phyloP scores from a whole-genome alignment of 768 basidiomycete genomes.

The Strobilomyces confusus region DNA sequence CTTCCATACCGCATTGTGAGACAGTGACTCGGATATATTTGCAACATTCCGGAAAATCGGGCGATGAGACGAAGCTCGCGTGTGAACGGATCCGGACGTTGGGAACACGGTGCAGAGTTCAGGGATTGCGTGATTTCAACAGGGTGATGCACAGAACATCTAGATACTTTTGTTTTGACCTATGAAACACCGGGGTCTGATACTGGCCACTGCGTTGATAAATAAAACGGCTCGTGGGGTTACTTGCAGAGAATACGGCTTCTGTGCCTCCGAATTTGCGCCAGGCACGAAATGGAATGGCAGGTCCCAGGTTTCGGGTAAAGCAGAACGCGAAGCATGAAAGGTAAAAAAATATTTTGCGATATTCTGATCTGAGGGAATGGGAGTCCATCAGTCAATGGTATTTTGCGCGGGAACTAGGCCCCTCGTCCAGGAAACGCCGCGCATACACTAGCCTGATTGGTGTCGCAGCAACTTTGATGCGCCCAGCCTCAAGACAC shows the following conservation, averaged over 20 bases:
- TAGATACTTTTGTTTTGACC: not conserved
- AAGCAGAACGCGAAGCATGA: conserved; percentile 11
- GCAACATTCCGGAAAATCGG: conserved; percentile 9
- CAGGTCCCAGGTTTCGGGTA: not conserved
- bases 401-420: conserved; percentile 21
- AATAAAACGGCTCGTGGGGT: not conserved
- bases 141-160: not conserved
- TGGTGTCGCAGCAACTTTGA: conserved; percentile 6
- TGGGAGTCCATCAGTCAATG: conserved; percentile 6
- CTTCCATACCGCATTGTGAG: conserved; percentile 19
- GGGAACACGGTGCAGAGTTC: conserved; percentile 14
- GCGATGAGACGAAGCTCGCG: conserved; percentile 5
- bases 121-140: conserved; percentile 12
- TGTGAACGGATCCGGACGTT: conserved; percentile 21
- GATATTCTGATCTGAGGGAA: conserved; percentile 1
- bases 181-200: not conserved
- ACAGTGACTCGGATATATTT: conserved; percentile 20
- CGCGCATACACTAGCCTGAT: conserved; percentile 6
- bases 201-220: not conserved
- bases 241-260: not conserved
- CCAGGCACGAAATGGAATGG: conserved; percentile 1
- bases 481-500: conserved; percentile 21
- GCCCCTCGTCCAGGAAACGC: conserved; percentile 4
- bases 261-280: conserved; percentile 6
- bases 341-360: conserved; percentile 11